Percentiles rank a stretch among this genome's conserved stretches.
Conservation (phyloP, 176 grass and related monocot genomes). For the Triticum dicoccoides region DNA sequence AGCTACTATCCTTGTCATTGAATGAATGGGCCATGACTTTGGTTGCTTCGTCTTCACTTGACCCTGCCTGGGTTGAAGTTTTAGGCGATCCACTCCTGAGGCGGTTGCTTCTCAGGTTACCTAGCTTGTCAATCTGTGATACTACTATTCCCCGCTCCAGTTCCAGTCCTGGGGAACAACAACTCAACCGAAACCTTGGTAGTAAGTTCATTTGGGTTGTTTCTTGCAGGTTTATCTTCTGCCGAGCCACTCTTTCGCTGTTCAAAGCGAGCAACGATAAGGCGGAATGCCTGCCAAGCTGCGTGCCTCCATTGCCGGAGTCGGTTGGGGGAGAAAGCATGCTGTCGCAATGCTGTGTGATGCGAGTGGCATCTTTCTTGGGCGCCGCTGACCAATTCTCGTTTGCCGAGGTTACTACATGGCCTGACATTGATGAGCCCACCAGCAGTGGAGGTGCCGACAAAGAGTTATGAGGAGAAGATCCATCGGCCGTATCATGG, state of each 20-base stretch:
- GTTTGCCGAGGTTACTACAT: conserved; percentile 45
- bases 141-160: not conserved
- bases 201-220: not conserved
- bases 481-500: not conserved
- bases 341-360: conserved; percentile 60
- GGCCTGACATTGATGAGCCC: conserved; percentile 29
- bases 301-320: conserved; percentile 66
- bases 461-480: not conserved
- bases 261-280: conserved; percentile 44
- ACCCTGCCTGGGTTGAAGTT: conserved; percentile 84
- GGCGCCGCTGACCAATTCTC: conserved; percentile 47
- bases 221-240: conserved; percentile 90
- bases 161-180: not conserved
- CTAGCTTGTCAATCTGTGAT: conserved; percentile 5
- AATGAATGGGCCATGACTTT: conserved; percentile 65
- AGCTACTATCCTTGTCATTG: conserved; percentile 62
- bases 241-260: conserved; percentile 52
- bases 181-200: not conserved
- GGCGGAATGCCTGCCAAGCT: conserved; percentile 56
- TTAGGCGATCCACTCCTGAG: conserved; percentile 84
- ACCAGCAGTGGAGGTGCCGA: not conserved
- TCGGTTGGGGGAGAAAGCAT: conserved; percentile 46
- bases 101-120: conserved; percentile 81
- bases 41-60: conserved; percentile 59
- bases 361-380: conserved; percentile 60